Evolutionary conservation across 2,329 filamentous ascomycete species (phyloP).

Genomic region (Pseudogymnoascus sp.): DNA sequence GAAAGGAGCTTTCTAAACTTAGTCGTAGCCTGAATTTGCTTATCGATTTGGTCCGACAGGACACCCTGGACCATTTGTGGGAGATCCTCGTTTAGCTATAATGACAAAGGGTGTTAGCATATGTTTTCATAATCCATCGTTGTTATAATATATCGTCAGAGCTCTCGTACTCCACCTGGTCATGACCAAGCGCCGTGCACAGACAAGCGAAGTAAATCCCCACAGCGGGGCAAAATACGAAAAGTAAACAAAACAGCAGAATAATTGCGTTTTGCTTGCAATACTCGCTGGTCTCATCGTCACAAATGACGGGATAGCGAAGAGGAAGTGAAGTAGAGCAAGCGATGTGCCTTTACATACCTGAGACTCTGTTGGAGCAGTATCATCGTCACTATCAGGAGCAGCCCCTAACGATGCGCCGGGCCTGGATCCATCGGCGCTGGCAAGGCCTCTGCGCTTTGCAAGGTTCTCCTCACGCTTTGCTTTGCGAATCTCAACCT

Average conservation of each 20-base stretch:
- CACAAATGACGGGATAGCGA: neutral
- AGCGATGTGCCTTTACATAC: slow-evolving; percentile 47
- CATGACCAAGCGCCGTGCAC: neutral
- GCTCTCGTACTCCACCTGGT: neutral
- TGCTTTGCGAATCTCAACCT: slow-evolving; percentile 97
- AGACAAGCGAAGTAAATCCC: slow-evolving; percentile 7
- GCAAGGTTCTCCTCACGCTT: slow-evolving; percentile 99
- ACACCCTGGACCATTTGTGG: slow-evolving; percentile 97
- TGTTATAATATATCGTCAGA: slow-evolving; percentile 8
- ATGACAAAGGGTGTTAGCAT: slow-evolving; percentile 13
- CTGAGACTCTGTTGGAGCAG: slow-evolving; percentile 89
- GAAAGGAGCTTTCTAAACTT: slow-evolving; percentile 97
- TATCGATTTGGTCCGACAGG: slow-evolving; percentile 97
- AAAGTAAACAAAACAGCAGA: slow-evolving; percentile 9
- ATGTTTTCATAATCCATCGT: slow-evolving; percentile 1
- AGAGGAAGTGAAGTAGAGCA: neutral
- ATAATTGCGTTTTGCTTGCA: neutral
- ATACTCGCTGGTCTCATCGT: neutral
- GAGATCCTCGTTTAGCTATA: slow-evolving; percentile 90
- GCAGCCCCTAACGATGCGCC: slow-evolving; percentile 79
- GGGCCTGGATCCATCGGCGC: slow-evolving; percentile 61
- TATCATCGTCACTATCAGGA: slow-evolving; percentile 96
- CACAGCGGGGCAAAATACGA: slow-evolving; percentile 8
- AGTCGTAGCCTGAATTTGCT: slow-evolving; percentile 93
- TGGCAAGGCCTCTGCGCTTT: slow-evolving; percentile 90